Evolutionary conservation across 495 filamentous ascomycete species (phyloP), one percentile per base, ranked within the genome.

Genomic region (Penicillium robsamsonii): DNA sequence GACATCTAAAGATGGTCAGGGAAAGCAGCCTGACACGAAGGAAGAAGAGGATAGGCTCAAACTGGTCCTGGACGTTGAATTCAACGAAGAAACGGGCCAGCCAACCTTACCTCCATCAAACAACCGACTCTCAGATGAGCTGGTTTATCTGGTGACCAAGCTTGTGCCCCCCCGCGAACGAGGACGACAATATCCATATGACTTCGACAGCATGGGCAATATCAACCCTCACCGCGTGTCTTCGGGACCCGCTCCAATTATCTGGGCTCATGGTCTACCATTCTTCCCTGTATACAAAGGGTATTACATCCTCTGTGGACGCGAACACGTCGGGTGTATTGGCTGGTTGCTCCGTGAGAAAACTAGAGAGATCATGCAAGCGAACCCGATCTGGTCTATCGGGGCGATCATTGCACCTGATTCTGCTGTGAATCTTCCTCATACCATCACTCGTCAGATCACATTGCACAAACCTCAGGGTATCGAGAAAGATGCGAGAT

Each of bases 251-350:
- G 33, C 52, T 2, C 60, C 61, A 0, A 56, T 64, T 3, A 24
- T 55, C 40, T 66, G 60, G 60, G 63, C 63, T n/a, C 61, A 66
- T 22, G 63, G 63, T 0, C 20, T 66, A n/a, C 63, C 63, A 1
- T 61, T 59, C 40, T 61, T 66, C 52, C 63, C 63, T 5, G 48
- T 66, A 0, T 66, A 50, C 49, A 58, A 59, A 18, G 63, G 60
- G 0, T 66, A 66, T 18, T 66, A 66, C 41, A 56, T 66, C 17
- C 64, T 66, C 29, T 58, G 51, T 25, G 64, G 64, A 9, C 55
- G 64, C 1, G 29, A 44, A 3, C 52, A 64, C 25, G 64, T 61
- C 1, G 4, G 10, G 5, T 58, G 46, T 17, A 50, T 56, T 20
- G 54, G 54, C 33, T 56, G 54, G 54, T 24, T 42, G 7, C 25